Conservation (phyloP, 73 alveolate genomes). For the Tetrahymena malaccensis region DNA sequence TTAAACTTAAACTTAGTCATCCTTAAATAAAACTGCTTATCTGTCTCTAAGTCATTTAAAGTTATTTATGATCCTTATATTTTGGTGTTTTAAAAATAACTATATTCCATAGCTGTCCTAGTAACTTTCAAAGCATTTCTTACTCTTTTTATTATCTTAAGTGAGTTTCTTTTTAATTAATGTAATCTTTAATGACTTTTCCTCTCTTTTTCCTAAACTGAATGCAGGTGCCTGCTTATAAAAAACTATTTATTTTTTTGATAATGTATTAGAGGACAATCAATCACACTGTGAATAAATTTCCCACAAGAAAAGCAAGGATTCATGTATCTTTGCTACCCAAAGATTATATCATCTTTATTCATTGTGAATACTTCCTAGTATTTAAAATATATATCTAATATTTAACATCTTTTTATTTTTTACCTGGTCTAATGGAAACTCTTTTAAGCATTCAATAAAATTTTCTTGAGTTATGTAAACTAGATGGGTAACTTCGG, state of each 20-base stretch:
- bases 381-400: neutral
- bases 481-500: neutral
- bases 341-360: neutral
- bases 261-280: neutral
- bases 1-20: neutral
- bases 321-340: neutral
- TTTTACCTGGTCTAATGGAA: neutral
- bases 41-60: neutral
- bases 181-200: neutral
- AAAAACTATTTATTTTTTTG: neutral
- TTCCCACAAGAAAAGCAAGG: neutral
- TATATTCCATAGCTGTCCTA: neutral
- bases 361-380: neutral
- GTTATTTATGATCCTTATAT: neutral
- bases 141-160: neutral
- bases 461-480: neutral
- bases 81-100: neutral
- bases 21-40: neutral
- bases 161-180: neutral
- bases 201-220: neutral
- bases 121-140: neutral
- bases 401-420: too few species aligned
- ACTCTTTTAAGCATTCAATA: neutral
- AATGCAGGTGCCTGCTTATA: neutral
- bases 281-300: neutral